Evolutionary conservation across 257 asterid genomes (phyloP), one percentile per base, ranked within the genome.

Genomic region (Galeopsis tetrahit): DNA sequence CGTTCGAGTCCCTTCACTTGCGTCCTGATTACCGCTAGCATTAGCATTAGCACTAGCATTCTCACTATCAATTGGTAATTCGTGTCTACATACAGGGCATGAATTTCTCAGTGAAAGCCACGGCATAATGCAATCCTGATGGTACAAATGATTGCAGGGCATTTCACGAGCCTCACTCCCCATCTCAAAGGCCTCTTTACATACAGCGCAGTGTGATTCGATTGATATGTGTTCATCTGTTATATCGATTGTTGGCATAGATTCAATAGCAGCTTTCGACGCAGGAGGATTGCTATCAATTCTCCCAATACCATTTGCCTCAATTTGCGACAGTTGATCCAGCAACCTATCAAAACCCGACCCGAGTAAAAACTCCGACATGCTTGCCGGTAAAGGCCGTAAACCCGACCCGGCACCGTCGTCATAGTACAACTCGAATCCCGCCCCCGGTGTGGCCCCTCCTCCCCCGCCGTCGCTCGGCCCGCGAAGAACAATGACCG

Each of bases 121-220:
- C 0, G 97, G 98, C 64, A 90, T 60, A 49, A 92, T 90, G 39
- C 98, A 92, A 69, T 88, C 98, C 6, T 89, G 86, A 78, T 92
- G 98, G 72, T 92, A 92, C 28, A 92, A 72, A 77, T 92, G 98
- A 66, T 90, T 90, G 77, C 98, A 92, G 39, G 98, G 98, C 98
- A 92, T 88, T 77, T 92, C 98, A 0, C 98, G 82, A 32, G 85
- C 96, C 44, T 92, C 96, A 1, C 67, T 40, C 2, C 96, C 96
- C 44, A 88, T 51, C 62, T 85, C 96, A 17, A 92, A 92, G 35
- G 90, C 82, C 68, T 92, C 98, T 80, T 90, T 92, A 74, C 98
- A 92, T 5, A 92, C 96, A 1, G 98, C 98, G 36, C 98, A 92
- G 75, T 85, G 76, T 2, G 90, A 80, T 13, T 90, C 98, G 7